Percentiles rank a stretch among this genome's conserved stretches.
These are phyloP conservation scores for Sungouiella blattae DNA, from an alignment of 805 yeast species.

Conservation along the genomic window DNA sequence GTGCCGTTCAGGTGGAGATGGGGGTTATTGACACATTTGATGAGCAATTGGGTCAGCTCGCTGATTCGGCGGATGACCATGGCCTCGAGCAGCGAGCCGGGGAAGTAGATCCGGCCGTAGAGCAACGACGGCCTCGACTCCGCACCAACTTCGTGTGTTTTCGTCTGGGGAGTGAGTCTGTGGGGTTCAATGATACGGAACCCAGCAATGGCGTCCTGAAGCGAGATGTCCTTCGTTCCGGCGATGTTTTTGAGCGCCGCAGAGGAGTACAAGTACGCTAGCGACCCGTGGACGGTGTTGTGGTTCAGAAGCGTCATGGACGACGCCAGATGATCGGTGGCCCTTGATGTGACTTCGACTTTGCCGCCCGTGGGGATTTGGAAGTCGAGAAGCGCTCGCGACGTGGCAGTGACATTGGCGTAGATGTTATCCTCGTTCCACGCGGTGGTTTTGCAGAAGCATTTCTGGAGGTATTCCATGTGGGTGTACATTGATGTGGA, in stretches of 20 bases:
- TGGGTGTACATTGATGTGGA: slow-evolving; percentile 75
- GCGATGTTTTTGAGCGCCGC: slow-evolving; percentile 48
- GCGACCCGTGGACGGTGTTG: slow-evolving; percentile 69
- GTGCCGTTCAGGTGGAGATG: slow-evolving; percentile 50
- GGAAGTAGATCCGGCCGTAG: slow-evolving; percentile 86
- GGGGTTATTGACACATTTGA: slow-evolving; percentile 74
- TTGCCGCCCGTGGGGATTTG: slow-evolving; percentile 63
- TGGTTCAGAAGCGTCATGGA: slow-evolving; percentile 66
- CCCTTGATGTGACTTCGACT: slow-evolving; percentile 64
- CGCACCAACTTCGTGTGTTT: slow-evolving; percentile 1
- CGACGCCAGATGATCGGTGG: slow-evolving; percentile 68
- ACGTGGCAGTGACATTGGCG: slow-evolving; percentile 69
- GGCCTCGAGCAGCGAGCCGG: slow-evolving; percentile 83
- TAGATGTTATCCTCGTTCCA: slow-evolving; percentile 83
- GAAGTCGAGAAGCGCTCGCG: slow-evolving; percentile 69
- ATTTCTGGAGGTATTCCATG: slow-evolving; percentile 80
- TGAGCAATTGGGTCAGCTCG: slow-evolving; percentile 56
- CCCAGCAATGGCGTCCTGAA: slow-evolving; percentile 69
- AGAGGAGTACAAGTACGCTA: slow-evolving; percentile 77
- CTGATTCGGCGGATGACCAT: slow-evolving; percentile 69
- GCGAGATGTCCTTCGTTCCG: slow-evolving; percentile 49
- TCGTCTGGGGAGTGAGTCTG: slow-evolving; percentile 6
- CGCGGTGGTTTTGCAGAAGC: slow-evolving; percentile 63
- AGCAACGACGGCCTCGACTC: slow-evolving; percentile 38
- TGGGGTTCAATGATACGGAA: slow-evolving; percentile 55